phyloP scores from a whole-genome alignment of 305 asterid genomes.

The Salvia sclarea region DNA sequence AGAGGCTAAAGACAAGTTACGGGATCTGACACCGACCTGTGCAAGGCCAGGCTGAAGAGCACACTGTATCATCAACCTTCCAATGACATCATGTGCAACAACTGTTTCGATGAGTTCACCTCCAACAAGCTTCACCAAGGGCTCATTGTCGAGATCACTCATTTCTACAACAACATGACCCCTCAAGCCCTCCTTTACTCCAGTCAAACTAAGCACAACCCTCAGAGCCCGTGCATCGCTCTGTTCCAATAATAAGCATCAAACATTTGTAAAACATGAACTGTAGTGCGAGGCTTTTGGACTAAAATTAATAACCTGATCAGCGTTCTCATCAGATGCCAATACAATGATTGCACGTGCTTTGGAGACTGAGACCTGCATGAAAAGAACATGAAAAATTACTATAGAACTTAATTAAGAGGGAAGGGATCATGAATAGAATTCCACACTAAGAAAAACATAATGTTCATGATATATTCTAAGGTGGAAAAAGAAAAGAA shows the following conservation, averaged over 20 bases:
- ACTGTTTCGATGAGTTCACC: constrained; percentile 96
- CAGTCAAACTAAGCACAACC: constrained; percentile 96
- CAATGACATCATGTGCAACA: constrained; percentile 98
- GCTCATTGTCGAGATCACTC: constrained; percentile 99
- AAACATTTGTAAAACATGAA: constrained; percentile 24
- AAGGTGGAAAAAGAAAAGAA: not conserved
- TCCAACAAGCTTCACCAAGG: constrained; percentile 97
- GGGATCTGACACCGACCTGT: constrained; percentile 71
- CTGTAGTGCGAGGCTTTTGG: constrained; percentile 17
- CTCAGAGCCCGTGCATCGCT: constrained; percentile 98
- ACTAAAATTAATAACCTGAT: constrained; percentile 60
- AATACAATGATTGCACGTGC: constrained; percentile 94
- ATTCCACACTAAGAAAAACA: not conserved
- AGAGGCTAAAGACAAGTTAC: constrained; percentile 2
- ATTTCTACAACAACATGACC: constrained; percentile 98
- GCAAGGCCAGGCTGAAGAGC: constrained; percentile 99
- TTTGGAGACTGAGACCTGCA: constrained; percentile 94
- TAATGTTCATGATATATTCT: not conserved
- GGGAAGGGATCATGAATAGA: not conserved
- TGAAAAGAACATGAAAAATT: constrained; percentile 25
- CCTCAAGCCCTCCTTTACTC: constrained; percentile 88
- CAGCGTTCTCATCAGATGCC: constrained; percentile 98
- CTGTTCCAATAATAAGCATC: constrained; percentile 44
- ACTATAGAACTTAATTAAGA: constrained; percentile 9
- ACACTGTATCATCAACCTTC: constrained; percentile 96